phyloP scores from a whole-genome alignment of 768 basidiomycete genomes.

The Russula sp. region DNA sequence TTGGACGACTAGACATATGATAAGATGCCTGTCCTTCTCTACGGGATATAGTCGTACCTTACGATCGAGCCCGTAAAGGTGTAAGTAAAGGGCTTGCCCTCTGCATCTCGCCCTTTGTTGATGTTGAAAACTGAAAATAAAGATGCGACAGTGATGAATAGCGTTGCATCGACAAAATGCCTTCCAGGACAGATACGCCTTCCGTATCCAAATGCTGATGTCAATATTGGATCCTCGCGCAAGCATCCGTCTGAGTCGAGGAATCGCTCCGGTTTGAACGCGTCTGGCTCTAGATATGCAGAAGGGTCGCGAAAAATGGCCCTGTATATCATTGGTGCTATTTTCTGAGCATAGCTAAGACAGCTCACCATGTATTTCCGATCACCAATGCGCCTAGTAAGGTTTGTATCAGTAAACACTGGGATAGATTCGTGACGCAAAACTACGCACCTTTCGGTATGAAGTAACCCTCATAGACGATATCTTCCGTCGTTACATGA shows the following conservation, averaged over 20 bases:
- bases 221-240: neutral
- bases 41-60: neutral
- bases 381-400: constrained; percentile 1
- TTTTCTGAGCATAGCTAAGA: neutral
- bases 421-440: too few relatives aligned
- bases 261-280: constrained; percentile 11
- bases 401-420: neutral
- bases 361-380: constrained; percentile 4
- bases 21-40: neutral
- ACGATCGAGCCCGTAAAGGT: neutral
- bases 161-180: constrained; percentile 9
- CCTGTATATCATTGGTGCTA: neutral
- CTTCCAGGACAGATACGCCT: constrained; percentile 23
- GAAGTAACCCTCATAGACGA: constrained; percentile 11
- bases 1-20: neutral
- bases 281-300: constrained; percentile 3
- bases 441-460: constrained; percentile 4
- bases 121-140: constrained; percentile 10
- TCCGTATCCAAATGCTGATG: constrained; percentile 24
- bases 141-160: constrained; percentile 11
- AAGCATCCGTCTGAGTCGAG: constrained; percentile 4
- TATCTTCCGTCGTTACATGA: neutral
- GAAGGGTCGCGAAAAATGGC: constrained; percentile 8
- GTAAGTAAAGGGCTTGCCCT: neutral
- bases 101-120: neutral